These are phyloP conservation scores for Chlorophyllum brunneum DNA, from an alignment of 768 basidiomycete species.

Conservation along the genomic window DNA sequence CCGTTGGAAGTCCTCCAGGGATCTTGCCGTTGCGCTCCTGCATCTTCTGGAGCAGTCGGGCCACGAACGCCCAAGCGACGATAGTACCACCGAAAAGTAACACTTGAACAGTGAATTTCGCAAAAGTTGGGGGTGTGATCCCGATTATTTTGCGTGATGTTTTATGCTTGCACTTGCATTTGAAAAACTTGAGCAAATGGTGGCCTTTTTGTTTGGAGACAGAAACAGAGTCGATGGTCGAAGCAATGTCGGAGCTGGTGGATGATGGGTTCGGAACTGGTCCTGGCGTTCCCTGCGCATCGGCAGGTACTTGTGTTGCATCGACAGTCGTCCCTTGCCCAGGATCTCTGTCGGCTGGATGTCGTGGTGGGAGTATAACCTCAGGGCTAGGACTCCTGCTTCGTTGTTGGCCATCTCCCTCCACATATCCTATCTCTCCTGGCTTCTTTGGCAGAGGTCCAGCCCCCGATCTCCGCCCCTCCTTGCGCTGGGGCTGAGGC, in stretches of 20 bases:
- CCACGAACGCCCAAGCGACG: slow-evolving; percentile 50
- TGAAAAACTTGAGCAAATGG: slow-evolving; percentile 24
- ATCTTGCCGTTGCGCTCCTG: slow-evolving; percentile 14
- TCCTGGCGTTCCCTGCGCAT: neutral
- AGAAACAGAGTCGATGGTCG: slow-evolving; percentile 4
- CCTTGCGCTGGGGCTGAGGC: slow-evolving; percentile 5
- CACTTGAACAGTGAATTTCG: slow-evolving; percentile 37
- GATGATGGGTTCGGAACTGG: neutral
- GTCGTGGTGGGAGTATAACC: slow-evolving; percentile 36
- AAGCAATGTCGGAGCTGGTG: neutral
- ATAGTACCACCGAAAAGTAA: slow-evolving; percentile 43
- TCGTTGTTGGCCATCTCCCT: slow-evolving; percentile 27
- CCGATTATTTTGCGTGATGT: slow-evolving; percentile 37
- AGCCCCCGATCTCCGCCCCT: slow-evolving; percentile 44
- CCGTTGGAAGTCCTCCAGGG: slow-evolving; percentile 26
- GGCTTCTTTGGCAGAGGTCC: slow-evolving; percentile 60
- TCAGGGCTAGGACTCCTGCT: slow-evolving; percentile 14
- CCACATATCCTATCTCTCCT: slow-evolving; percentile 63
- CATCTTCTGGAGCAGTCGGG: slow-evolving; percentile 16
- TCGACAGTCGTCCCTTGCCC: slow-evolving; percentile 18
- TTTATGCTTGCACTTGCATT: slow-evolving; percentile 37
- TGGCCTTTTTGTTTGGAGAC: slow-evolving; percentile 6
- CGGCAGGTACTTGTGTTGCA: neutral
- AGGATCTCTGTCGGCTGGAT: slow-evolving; percentile 42
- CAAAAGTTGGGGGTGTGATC: slow-evolving; percentile 40